Evolutionary conservation across 163 green algal genomes (phyloP).

Genomic region (Dunaliella salina): DNA sequence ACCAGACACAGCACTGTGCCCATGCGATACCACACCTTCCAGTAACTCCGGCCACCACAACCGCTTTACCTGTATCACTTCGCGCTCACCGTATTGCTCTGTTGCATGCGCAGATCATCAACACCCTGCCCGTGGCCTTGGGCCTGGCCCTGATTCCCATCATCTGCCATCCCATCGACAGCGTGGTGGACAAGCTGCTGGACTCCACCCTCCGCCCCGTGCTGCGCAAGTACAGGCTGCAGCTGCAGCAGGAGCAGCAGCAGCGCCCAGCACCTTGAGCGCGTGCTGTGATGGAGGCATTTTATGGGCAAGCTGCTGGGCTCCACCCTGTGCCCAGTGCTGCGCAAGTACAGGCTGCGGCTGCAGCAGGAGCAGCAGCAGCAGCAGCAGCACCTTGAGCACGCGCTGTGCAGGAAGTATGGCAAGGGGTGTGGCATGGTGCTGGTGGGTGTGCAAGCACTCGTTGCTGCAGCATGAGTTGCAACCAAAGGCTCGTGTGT

Average conservation of each 20-base stretch:
- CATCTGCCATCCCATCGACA: neutral
- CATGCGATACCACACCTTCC: too few species aligned
- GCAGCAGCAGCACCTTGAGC: neutral
- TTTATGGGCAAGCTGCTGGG: neutral
- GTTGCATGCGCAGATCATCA: neutral
- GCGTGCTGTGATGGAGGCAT: neutral
- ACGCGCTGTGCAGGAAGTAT: too few species aligned
- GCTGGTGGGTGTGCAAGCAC: too few species aligned
- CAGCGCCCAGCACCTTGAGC: neutral
- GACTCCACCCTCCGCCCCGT: neutral
- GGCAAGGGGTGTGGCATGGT: too few species aligned
- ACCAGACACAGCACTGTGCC: too few species aligned
- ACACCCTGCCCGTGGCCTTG: neutral
- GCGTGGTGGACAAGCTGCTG: neutral
- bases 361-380: neutral
- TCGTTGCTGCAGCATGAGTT: too few species aligned
- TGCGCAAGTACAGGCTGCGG: neutral
- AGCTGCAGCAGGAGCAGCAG: constrained; percentile 1
- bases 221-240: neutral
- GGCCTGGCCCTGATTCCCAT: neutral
- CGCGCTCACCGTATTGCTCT: too few species aligned
- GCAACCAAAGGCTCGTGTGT: too few species aligned
- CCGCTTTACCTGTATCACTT: too few species aligned
- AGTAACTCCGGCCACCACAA: too few species aligned
- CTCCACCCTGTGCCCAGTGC: neutral